phyloP scores from a whole-genome alignment of 108 stramenopile genomes.

The Cylindrotheca fusiformis region DNA sequence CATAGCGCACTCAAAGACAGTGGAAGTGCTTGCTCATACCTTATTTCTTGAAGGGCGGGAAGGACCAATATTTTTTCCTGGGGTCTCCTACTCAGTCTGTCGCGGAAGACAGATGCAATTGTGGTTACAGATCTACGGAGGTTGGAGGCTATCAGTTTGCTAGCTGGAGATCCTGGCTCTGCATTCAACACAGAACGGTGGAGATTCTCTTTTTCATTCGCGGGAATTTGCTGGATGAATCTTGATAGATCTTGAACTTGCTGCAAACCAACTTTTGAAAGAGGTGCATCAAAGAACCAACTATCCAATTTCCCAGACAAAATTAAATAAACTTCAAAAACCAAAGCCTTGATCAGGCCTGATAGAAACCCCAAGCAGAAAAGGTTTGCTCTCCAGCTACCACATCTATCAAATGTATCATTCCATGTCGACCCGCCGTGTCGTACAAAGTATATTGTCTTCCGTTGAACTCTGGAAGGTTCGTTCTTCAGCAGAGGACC shows the following conservation, averaged over 20 bases:
- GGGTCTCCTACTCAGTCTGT: constrained; percentile 52
- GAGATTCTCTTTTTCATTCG: constrained; percentile 20
- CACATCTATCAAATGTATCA: constrained; percentile 89
- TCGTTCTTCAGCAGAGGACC: constrained; percentile 29
- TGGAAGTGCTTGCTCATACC: constrained; percentile 4
- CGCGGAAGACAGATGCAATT: constrained; percentile 69
- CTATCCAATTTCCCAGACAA: constrained; percentile 73
- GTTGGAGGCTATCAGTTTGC: constrained; percentile 73
- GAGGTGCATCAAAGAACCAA: constrained; percentile 87
- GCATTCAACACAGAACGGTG: constrained; percentile 39
- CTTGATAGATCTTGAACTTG: constrained; percentile 67
- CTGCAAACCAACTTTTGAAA: constrained; percentile 58
- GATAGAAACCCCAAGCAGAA: constrained; percentile 80
- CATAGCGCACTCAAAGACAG: background rate
- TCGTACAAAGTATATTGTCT: constrained; percentile 82
- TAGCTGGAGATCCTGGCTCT: constrained; percentile 44
- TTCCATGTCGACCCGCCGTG: constrained; percentile 88
- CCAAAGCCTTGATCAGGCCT: constrained; percentile 68
- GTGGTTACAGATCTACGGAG: constrained; percentile 88
- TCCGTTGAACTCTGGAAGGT: constrained; percentile 44
- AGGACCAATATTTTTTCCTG: constrained; percentile 73
- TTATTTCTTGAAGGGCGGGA: constrained; percentile 86
- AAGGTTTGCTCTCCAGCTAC: constrained; percentile 46
- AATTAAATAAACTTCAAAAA: constrained; percentile 72
- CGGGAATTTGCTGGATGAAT: constrained; percentile 52